A percentile compares a stretch with the other conserved stretches of the same genome.
Conservation (phyloP, 73 alveolate species). For the Stentor coeruleus region DNA sequence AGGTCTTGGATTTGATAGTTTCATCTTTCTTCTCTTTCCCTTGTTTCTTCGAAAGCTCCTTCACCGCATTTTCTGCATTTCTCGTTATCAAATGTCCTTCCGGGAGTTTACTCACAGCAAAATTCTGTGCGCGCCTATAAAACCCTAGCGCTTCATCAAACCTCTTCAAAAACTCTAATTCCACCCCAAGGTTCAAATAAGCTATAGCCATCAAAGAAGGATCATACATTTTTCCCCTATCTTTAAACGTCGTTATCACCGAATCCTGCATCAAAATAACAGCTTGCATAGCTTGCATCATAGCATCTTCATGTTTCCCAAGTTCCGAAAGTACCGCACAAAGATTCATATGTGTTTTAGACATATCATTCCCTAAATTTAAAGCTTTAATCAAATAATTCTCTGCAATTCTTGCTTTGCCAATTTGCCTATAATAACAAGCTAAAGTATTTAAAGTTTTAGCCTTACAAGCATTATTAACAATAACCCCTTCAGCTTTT, state of each 20-base stretch:
- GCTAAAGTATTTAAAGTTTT: conserved; percentile 82
- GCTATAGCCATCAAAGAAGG: conserved; percentile 75
- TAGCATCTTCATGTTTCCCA: conserved; percentile 73
- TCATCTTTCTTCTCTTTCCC: no score
- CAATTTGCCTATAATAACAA: conserved; percentile 71
- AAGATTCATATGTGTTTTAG: conserved; percentile 82
- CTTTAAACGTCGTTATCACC: background rate
- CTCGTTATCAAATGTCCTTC: conserved; percentile 36
- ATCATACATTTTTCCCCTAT: conserved; percentile 39
- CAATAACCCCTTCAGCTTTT: conserved; percentile 74
- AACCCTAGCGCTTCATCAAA: conserved; percentile 63
- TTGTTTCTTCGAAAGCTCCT: background rate
- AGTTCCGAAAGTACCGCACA: conserved; percentile 79
- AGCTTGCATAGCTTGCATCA: conserved; percentile 61
- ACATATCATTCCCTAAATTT: conserved; percentile 41
- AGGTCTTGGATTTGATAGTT: no score
- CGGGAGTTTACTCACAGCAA: conserved; percentile 53
- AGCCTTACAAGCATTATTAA: conserved; percentile 54
- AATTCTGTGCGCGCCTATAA: conserved; percentile 56
- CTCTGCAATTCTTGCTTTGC: conserved; percentile 68
- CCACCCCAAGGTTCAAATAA: conserved; percentile 80
- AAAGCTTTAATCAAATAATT: conserved; percentile 67
- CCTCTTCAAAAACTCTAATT: conserved; percentile 69
- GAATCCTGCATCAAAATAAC: conserved; percentile 18
- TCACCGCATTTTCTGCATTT: conserved; percentile 29